phyloP scores from a whole-genome alignment of 2,329 filamentous ascomycete genomes.

The Xylariomycetidae sp. region DNA sequence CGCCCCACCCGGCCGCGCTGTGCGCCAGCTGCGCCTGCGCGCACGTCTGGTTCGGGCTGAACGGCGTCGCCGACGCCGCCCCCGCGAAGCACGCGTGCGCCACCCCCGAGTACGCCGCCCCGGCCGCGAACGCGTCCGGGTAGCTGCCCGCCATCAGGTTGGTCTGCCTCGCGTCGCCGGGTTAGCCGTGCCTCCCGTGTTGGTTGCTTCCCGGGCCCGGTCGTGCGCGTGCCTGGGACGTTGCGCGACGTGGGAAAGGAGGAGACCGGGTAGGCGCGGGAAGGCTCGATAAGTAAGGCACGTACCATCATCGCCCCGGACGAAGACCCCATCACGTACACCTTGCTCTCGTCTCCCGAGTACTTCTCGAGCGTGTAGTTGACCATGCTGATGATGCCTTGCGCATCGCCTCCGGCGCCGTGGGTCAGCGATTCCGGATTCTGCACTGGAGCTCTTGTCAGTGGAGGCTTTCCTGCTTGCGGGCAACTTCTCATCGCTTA shows the following conservation, averaged over 20 bases:
- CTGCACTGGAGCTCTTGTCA: slow-evolving; percentile 5
- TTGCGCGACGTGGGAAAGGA: no score
- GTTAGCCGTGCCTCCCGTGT: neutral
- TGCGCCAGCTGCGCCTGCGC: slow-evolving; percentile 12
- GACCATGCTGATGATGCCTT: slow-evolving; percentile 14
- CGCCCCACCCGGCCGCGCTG: slow-evolving; percentile 23
- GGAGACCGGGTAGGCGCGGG: no score
- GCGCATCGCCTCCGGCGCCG: slow-evolving; percentile 12
- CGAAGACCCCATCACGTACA: slow-evolving; percentile 10
- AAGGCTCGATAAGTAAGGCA: no score
- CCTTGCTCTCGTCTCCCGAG: slow-evolving; percentile 3
- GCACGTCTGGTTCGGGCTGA: slow-evolving; percentile 14
- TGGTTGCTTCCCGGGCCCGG: no score
- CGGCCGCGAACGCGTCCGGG: slow-evolving; percentile 16
- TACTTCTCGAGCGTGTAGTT: slow-evolving; percentile 12
- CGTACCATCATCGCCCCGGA: slow-evolving; percentile 17
- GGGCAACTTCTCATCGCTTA: no score
- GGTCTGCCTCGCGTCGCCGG: slow-evolving; percentile 4
- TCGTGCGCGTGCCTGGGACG: no score
- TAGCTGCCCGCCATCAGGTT: slow-evolving; percentile 15
- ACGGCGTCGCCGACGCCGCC: slow-evolving; percentile 10
- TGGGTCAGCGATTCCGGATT: slow-evolving; percentile 14
- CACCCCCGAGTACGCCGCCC: slow-evolving; percentile 9
- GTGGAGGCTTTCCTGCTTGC: no score
- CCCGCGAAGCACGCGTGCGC: slow-evolving; percentile 13